phyloP scores from a whole-genome alignment of 768 basidiomycete genomes.

The Hortiboletus flavorubellus region DNA sequence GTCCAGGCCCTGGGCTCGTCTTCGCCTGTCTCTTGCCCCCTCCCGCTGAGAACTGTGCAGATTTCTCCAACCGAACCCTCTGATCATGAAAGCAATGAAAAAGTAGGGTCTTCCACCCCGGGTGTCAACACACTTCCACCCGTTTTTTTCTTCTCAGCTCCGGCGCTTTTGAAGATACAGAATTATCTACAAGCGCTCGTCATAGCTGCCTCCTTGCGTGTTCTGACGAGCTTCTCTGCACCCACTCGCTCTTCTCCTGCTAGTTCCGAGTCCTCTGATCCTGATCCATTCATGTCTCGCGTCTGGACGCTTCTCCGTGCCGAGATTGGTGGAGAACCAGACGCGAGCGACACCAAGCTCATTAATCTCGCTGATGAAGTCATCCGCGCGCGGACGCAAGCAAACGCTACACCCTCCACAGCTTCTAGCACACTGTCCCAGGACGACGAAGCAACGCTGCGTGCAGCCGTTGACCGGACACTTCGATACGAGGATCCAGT shows the following conservation, averaged over 20 bases:
- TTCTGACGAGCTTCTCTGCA: constrained; percentile 46
- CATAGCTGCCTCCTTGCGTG: constrained; percentile 57
- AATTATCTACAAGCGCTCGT: constrained; percentile 70
- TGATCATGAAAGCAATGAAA: not conserved
- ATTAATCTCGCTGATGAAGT: constrained; percentile 74
- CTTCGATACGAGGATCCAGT: constrained; percentile 62
- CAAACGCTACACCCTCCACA: not conserved
- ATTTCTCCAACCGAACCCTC: constrained; percentile 2
- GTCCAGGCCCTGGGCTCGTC: constrained; percentile 45
- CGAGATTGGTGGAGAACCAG: constrained; percentile 44
- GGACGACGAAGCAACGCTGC: constrained; percentile 51
- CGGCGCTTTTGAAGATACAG: constrained; percentile 55
- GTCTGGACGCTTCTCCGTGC: constrained; percentile 62
- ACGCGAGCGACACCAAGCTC: constrained; percentile 48
- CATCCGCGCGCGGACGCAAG: constrained; percentile 46
- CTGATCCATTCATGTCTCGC: constrained; percentile 49
- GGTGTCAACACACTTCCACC: constrained; percentile 55
- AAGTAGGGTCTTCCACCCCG: not conserved
- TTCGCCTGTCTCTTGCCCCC: constrained; percentile 35
- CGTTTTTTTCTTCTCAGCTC: constrained; percentile 58
- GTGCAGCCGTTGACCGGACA: constrained; percentile 60
- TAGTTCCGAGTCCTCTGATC: constrained; percentile 8
- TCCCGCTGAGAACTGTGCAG: constrained; percentile 25
- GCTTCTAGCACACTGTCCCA: constrained; percentile 15
- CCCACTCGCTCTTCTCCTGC: constrained; percentile 4